Base-by-base conservation (phyloP, 371 early-diverging fungal species). In the Fennellomyces sp. region DNA sequence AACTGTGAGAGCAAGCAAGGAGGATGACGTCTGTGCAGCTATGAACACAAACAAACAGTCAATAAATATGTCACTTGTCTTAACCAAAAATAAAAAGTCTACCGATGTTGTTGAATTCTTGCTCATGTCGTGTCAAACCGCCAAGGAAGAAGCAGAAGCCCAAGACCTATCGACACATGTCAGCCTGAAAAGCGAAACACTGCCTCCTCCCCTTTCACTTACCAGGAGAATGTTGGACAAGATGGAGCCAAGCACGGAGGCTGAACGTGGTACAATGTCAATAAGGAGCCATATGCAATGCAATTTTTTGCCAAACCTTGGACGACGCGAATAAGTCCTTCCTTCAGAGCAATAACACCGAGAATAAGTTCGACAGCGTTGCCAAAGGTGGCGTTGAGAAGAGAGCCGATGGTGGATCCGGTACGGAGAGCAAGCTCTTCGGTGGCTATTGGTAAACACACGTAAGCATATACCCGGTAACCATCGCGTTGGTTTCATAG, bases 311-410 rank as follows among this genome's bases (percentile, higher is more conserved):
- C 28, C 58, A n/a, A 38, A 78, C 80, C 80, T 78, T 95, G 94
- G 48, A 94, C 95, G 26, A 96, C 92, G n/a, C 78, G 77, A 21
- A 95, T 75, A 53, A 93, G 75, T 26, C 91, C 92, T 55, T 88
- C 75, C 29, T 81, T 79, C 41, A 97, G 78, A 8, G 97, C 96
- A 61, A 95, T 72, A 50, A 96, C 81, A 17, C 88, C 87, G 35
- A 94, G 74, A 55, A 93, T 84, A 56, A 93, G 68, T 71, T 97
- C 97, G 33, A 95, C 92, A 13, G 92, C 92, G 59, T 94, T 73
- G 76, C 93, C 83, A 62, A 76, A 76, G 12, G 76, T 76, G 31
- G 76, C 76, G 45, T 76, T 76, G 26, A 76, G 58, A 45, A 75
- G 63, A 28, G 66, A 41, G 19, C 66, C 61, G 26, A 60, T 42